These are phyloP conservation scores for Calonectria pseudoreteaudii DNA, from an alignment of 2,329 filamentous ascomycete genomes.

Conservation along the genomic window DNA sequence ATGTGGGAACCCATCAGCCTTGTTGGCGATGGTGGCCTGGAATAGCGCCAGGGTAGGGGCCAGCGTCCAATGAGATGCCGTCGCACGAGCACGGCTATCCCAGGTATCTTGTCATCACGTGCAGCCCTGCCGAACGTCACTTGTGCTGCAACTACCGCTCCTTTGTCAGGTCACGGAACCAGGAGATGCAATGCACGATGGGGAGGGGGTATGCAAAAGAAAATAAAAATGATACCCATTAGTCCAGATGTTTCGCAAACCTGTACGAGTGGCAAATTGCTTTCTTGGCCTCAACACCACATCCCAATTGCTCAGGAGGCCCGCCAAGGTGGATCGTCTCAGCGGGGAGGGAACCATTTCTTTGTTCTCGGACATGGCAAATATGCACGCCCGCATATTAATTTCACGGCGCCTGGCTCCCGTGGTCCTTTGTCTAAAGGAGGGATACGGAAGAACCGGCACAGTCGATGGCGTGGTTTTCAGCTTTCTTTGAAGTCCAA, in stretches of 20 bases:
- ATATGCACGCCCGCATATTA: conserved; percentile 32
- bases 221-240: no score
- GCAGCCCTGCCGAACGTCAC: conserved; percentile 7
- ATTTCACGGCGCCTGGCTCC: conserved; percentile 13
- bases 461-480: conserved; percentile 23
- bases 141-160: neutral
- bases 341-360: conserved; percentile 36
- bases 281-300: neutral
- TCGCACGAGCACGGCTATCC: conserved; percentile 17
- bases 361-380: conserved; percentile 43
- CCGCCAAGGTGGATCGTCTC: conserved; percentile 16
- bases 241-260: neutral
- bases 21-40: conserved; percentile 34
- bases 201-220: neutral
- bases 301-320: neutral
- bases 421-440: conserved; percentile 26
- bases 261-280: neutral
- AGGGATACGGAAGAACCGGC: conserved; percentile 15
- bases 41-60: conserved; percentile 14
- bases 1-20: conserved; percentile 37
- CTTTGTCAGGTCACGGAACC: neutral
- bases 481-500: conserved; percentile 26
- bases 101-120: conserved; percentile 24
- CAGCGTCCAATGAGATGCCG: conserved; percentile 29
- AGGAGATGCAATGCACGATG: neutral